Evolutionary conservation across 1,284 basidiomycete species (phyloP).

Genomic region (Apiotrichum siamense): DNA sequence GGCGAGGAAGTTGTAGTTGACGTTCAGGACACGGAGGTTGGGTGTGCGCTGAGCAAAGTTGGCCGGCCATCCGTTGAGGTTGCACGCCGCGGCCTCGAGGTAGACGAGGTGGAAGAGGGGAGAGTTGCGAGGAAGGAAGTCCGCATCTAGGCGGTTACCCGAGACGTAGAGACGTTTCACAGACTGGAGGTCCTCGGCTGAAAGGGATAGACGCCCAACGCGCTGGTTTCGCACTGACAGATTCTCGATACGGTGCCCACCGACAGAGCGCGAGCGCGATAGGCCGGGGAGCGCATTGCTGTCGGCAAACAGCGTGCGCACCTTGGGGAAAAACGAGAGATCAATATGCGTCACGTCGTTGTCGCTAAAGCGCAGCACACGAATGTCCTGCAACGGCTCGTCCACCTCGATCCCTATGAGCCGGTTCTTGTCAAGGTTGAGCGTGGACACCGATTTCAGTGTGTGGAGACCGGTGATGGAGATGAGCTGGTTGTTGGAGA

Average conservation of each 20-base stretch:
- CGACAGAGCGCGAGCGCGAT: conserved; percentile 49
- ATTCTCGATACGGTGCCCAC: conserved; percentile 71
- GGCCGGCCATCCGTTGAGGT: conserved; percentile 66
- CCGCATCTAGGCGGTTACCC: conserved; percentile 49
- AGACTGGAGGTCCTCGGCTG: conserved; percentile 71
- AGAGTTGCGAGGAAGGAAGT: conserved; percentile 56
- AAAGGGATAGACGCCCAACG: conserved; percentile 34
- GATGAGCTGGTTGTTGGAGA: conserved; percentile 69
- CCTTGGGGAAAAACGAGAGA: conserved; percentile 60
- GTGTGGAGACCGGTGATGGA: conserved; percentile 58
- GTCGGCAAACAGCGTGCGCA: conserved; percentile 89
- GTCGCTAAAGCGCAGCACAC: conserved; percentile 77
- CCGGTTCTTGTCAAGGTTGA: conserved; percentile 75
- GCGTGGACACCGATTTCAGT: conserved; percentile 59
- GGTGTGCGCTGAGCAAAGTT: conserved; percentile 65
- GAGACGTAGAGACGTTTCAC: conserved; percentile 90
- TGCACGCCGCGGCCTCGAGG: conserved; percentile 86
- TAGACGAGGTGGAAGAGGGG: conserved; percentile 74
- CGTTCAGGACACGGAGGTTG: conserved; percentile 84
- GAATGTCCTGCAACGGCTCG: conserved; percentile 57
- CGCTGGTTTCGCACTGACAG: conserved; percentile 85
- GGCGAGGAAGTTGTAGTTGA: conserved; percentile 89
- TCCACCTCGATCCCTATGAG: conserved; percentile 29
- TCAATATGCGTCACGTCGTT: conserved; percentile 70
- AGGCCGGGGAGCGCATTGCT: conserved; percentile 63